These are phyloP conservation scores for Fusarium haematococcum DNA, from an alignment of 2,329 filamentous ascomycete genomes.

Conservation along the genomic window DNA sequence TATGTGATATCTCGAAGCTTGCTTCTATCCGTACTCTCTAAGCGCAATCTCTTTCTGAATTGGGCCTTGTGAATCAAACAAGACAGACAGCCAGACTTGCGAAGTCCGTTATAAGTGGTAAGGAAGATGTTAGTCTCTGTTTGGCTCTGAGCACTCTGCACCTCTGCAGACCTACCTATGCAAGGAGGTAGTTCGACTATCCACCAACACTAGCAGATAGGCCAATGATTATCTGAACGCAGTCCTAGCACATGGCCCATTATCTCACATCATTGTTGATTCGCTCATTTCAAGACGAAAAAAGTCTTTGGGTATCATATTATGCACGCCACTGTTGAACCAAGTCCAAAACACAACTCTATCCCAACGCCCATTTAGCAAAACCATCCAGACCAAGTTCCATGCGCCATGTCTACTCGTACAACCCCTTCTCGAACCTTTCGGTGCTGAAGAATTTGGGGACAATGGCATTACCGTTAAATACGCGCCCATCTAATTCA, in stretches of 20 bases:
- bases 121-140: background rate
- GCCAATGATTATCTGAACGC: background rate
- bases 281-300: background rate
- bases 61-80: background rate
- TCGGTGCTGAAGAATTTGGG: slow-evolving; percentile 86
- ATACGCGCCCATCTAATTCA: slow-evolving; percentile 86
- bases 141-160: background rate
- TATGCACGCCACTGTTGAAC: background rate
- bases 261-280: background rate
- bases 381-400: background rate
- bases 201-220: background rate
- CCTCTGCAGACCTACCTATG: background rate
- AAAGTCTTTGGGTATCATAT: slow-evolving; percentile 16
- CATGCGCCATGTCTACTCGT: slow-evolving; percentile 38
- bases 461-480: slow-evolving; percentile 87
- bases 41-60: background rate
- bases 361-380: background rate
- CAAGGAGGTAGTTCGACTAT: background rate
- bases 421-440: slow-evolving; percentile 80
- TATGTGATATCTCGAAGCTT: background rate
- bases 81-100: too few relatives aligned
- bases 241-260: background rate
- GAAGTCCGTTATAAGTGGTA: background rate
- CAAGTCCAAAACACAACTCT: background rate
- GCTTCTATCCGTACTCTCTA: background rate